phyloP scores from a whole-genome alignment of 2,329 filamentous ascomycete genomes.

The Magnaporthiopsis poae region DNA sequence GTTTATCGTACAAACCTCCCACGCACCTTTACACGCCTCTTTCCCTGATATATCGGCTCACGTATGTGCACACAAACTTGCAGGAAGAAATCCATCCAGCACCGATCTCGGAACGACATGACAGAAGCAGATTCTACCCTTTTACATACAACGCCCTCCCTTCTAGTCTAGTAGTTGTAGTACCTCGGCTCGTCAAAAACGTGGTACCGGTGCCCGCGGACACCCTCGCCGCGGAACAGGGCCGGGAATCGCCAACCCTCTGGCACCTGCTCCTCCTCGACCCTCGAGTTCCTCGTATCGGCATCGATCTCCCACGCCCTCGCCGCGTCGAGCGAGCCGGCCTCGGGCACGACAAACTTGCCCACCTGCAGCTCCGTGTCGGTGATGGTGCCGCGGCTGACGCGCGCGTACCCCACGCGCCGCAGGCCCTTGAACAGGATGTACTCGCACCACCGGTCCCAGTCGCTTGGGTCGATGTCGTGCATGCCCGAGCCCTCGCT shows the following conservation, averaged over 20 bases:
- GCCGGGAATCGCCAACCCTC: slow-evolving; percentile 72
- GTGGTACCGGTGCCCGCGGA: slow-evolving; percentile 83
- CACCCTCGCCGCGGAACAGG: slow-evolving; percentile 74
- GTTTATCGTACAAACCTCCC: neutral
- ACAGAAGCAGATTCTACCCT: neutral
- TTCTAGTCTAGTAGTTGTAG: slow-evolving; percentile 29
- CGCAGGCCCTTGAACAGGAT: slow-evolving; percentile 86
- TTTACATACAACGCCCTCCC: neutral
- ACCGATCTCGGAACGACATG: neutral
- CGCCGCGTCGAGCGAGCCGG: slow-evolving; percentile 44
- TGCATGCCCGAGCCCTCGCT: slow-evolving; percentile 80
- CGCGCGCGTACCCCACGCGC: slow-evolving; percentile 78
- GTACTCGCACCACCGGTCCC: slow-evolving; percentile 98
- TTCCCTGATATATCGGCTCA: neutral
- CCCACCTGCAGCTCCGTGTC: slow-evolving; percentile 95
- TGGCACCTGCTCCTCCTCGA: slow-evolving; percentile 65
- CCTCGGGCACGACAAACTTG: slow-evolving; percentile 78
- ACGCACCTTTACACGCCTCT: no score
- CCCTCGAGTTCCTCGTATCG: slow-evolving; percentile 47
- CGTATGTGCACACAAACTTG: neutral
- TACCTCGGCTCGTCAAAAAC: slow-evolving; percentile 90
- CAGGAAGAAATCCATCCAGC: neutral
- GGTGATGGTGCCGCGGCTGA: slow-evolving; percentile 83
- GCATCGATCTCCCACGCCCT: slow-evolving; percentile 25
- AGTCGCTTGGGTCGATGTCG: slow-evolving; percentile 84